phyloP scores from a whole-genome alignment of 495 filamentous ascomycete genomes.

The Venustampulla echinocandica region DNA sequence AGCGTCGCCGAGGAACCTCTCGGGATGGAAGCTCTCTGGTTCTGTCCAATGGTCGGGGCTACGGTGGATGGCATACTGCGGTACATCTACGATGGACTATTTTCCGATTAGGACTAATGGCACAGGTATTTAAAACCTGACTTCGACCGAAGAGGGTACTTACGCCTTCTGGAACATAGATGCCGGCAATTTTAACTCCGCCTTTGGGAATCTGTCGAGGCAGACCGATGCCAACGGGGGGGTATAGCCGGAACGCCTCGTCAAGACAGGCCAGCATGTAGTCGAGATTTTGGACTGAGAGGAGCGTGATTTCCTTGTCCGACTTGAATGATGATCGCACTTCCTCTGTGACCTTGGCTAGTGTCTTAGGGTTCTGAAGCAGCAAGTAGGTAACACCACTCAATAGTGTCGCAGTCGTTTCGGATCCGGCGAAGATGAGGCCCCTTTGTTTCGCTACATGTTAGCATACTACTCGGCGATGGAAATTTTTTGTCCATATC shows the following conservation, averaged over 20 bases:
- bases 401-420: conserved; percentile 53
- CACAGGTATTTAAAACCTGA: not conserved
- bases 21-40: not conserved
- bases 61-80: conserved; percentile 27
- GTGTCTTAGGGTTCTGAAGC: conserved; percentile 32
- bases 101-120: not conserved
- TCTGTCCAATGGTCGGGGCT: conserved; percentile 33
- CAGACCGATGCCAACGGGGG: conserved; percentile 49
- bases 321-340: conserved; percentile 41
- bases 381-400: conserved; percentile 44
- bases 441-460: not conserved
- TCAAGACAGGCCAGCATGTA: conserved; percentile 53
- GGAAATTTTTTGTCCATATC: not conserved
- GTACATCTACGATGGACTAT: not conserved
- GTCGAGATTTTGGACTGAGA: conserved; percentile 32
- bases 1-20: conserved; percentile 22
- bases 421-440: conserved; percentile 42
- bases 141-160: not conserved
- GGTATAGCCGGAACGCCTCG: conserved; percentile 59
- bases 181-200: not conserved
- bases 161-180: not conserved
- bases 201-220: conserved; percentile 33
- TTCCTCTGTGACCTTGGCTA: conserved; percentile 40
- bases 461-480: not conserved
- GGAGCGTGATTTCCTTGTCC: conserved; percentile 43